These are phyloP conservation scores for Trypanosoma rangeli DNA, from an alignment of 208 protist species.

Conservation along the genomic window DNA sequence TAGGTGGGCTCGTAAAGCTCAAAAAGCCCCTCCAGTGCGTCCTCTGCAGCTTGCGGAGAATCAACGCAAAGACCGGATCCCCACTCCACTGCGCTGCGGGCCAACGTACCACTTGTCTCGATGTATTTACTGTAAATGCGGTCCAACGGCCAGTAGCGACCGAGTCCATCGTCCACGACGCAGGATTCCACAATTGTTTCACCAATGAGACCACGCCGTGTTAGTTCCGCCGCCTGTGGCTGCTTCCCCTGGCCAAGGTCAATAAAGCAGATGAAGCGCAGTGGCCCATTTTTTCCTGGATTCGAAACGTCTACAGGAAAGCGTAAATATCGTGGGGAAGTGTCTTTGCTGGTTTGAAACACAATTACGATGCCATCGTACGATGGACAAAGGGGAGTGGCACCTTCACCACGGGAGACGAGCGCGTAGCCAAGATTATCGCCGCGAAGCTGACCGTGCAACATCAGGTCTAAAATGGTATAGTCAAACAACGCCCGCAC, in stretches of 20 bases:
- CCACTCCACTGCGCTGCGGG: conserved; percentile 46
- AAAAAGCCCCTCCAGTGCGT: conserved; percentile 61
- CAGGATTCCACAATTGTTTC: conserved; percentile 78
- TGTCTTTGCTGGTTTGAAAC: conserved; percentile 47
- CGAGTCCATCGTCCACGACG: conserved; percentile 82
- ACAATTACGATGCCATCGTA: conserved; percentile 65
- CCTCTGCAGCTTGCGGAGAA: conserved; percentile 48
- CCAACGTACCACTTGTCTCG: conserved; percentile 45
- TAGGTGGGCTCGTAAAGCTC: conserved; percentile 59
- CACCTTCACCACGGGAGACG: conserved; percentile 15
- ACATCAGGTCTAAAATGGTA: conserved; percentile 81
- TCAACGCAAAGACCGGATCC: conserved; percentile 42
- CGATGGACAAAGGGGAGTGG: conserved; percentile 20
- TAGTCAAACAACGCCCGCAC: conserved; percentile 74
- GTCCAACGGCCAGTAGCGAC: conserved; percentile 83
- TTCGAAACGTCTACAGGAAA: conserved; percentile 41
- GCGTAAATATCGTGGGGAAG: conserved; percentile 51
- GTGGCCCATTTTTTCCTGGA: not conserved
- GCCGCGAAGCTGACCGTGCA: conserved; percentile 81
- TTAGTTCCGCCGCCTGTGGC: conserved; percentile 52
- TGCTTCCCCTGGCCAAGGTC: conserved; percentile 86
- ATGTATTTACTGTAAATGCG: conserved; percentile 81
- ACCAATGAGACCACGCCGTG: conserved; percentile 57
- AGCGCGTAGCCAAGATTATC: conserved; percentile 82
- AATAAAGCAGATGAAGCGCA: conserved; percentile 81